Base-by-base conservation (phyloP, 2,329 filamentous ascomycete species). In the Aspergillus sclerotialis region DNA sequence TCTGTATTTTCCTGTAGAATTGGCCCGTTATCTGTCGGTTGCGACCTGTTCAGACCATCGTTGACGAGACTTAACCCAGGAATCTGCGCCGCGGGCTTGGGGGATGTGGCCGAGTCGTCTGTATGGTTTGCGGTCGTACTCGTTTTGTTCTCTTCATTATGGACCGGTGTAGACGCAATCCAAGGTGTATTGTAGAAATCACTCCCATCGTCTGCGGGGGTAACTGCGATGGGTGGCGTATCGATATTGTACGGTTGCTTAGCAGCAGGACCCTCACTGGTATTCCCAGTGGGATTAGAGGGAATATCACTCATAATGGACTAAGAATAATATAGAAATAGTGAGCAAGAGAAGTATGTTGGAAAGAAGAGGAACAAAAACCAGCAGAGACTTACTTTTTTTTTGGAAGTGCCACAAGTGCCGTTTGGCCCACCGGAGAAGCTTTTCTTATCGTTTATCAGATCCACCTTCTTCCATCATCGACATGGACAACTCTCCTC, bases 141-240 rank as follows among this genome's bases (percentile, higher is more conserved):
- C 6, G 37, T 32, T 31, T 42, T 24, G 12, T 30, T 32, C 4
- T 39, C 37, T 8, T 30, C 15, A n/a, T 30, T 38, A 12, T 36
- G 37, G 14, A 51, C 40, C 3, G 58, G 56, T 0, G 55, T 60
- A 9, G 46, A 54, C 28, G 46, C 45, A 28, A 42, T 45, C 35
- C 55, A 43, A 3, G 60, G 58, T 7, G 61, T 64, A 34, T 61
- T 63, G 48, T 65, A 65, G 28, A 65, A 64, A 47, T 65, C 60
- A 38, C 59, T 65, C 32, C 50, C 59, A 48, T 61, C 55, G 36
- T 63, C 63, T 13, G 42, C 43, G 7, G 48, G 53, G 13, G 56
- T 55, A 37, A 44, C 48, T 37, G 50, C 40, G 36, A 53, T 40
- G 31, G 56, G 48, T 45, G 52, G 53, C 41, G 48, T 49, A 33